These are phyloP conservation scores for Schwanniomyces polymorphus DNA, from an alignment of 805 yeast genomes.

Conservation along the genomic window DNA sequence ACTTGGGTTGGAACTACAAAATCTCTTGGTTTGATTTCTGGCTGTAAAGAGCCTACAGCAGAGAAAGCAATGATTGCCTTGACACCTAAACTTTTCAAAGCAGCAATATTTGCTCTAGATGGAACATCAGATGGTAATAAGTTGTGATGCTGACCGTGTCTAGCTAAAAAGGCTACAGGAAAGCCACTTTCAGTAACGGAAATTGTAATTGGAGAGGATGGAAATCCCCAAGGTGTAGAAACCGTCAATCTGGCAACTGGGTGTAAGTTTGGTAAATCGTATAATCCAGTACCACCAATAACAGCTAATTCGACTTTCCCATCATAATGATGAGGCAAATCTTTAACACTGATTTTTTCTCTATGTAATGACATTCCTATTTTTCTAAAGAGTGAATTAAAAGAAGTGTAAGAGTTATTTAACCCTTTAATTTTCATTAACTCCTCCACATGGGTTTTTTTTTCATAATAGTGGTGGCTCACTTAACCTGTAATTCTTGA, in stretches of 20 bases:
- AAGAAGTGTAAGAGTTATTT: neutral
- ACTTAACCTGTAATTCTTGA: neutral
- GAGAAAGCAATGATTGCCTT: slow-evolving; percentile 87
- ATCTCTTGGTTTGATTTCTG: slow-evolving; percentile 88
- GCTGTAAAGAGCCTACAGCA: slow-evolving; percentile 94
- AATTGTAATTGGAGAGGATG: slow-evolving; percentile 91
- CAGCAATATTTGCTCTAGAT: slow-evolving; percentile 91
- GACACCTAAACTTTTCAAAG: slow-evolving; percentile 84
- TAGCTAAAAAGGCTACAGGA: slow-evolving; percentile 89
- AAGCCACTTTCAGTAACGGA: slow-evolving; percentile 75
- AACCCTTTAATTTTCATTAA: neutral
- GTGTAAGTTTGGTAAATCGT: slow-evolving; percentile 75
- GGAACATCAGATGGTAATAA: slow-evolving; percentile 92
- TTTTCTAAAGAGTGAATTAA: neutral
- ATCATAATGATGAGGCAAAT: slow-evolving; percentile 52
- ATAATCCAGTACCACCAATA: slow-evolving; percentile 98
- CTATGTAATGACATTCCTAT: slow-evolving; percentile 35
- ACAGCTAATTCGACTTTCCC: slow-evolving; percentile 81
- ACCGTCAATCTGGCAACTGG: slow-evolving; percentile 84
- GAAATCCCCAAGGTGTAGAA: slow-evolving; percentile 96
- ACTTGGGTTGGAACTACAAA: slow-evolving; percentile 96
- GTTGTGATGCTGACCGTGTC: slow-evolving; percentile 93
- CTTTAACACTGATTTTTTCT: slow-evolving; percentile 22
- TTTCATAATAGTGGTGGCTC: neutral
- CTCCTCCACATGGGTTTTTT: neutral